phyloP scores from a whole-genome alignment of 371 early-diverging fungal genomes.

The Mucor mucedo region DNA sequence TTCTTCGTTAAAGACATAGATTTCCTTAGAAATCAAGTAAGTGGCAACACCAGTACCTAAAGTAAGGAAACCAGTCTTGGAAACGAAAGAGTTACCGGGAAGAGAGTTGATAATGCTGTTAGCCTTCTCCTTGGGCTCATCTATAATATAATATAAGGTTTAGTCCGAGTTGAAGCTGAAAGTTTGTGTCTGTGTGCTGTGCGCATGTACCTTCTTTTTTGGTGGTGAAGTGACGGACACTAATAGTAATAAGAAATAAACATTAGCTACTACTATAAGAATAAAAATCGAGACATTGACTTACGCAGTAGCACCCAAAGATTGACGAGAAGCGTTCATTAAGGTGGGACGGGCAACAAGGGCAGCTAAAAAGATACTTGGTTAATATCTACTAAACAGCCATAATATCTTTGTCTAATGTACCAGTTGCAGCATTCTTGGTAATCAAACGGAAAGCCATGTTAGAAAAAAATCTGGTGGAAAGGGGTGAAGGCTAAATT shows the following conservation, averaged over 20 bases:
- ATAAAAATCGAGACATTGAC: slow-evolving; percentile 6
- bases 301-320: slow-evolving; percentile 39
- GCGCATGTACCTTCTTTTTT: slow-evolving; percentile 31
- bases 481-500: slow-evolving; percentile 12
- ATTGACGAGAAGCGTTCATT: slow-evolving; percentile 30
- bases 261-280: background rate
- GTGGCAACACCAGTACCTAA: slow-evolving; percentile 86
- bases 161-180: background rate
- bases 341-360: slow-evolving; percentile 32
- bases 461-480: slow-evolving; percentile 2
- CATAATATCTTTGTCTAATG: background rate
- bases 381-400: background rate
- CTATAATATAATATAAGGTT: slow-evolving; percentile 16
- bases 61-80: slow-evolving; percentile 91
- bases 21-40: slow-evolving; percentile 93
- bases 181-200: background rate
- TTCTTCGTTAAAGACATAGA: slow-evolving; percentile 96
- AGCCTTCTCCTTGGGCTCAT: slow-evolving; percentile 77
- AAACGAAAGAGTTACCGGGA: slow-evolving; percentile 86
- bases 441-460: slow-evolving; percentile 43
- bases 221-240: slow-evolving; percentile 34
- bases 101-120: slow-evolving; percentile 88
- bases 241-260: background rate
- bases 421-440: slow-evolving; percentile 38
- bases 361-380: slow-evolving; percentile 23